Evolutionary conservation across 2,329 filamentous ascomycete species (phyloP), one percentile per base, ranked within the genome.

Genomic region (Ascosphaera acerosa): DNA sequence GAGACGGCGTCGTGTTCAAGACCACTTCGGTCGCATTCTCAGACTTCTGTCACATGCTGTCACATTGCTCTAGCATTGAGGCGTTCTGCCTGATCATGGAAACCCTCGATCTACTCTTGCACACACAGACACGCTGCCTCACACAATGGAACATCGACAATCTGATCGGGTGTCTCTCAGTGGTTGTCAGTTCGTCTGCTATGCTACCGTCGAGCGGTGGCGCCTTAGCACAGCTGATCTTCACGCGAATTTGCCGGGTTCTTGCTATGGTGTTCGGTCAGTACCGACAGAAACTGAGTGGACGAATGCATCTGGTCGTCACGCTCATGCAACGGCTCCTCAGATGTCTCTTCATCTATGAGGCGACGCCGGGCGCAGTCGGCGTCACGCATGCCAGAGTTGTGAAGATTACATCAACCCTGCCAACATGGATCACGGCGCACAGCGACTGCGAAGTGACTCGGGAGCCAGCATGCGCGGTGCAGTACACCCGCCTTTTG

Each of bases 261-360:
- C 49, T 62, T 33, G 59, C 58, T 6, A 46, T 57, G 0, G 45
- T 70, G 5, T 47, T 73, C 5, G 52, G 59, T n/a, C 53, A 68
- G 9, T 61, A 70, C 40, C 60, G 66, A 15, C 51, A 59, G 10
- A 62, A 64, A 26, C 50, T 72, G 6, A 61, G 62, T 20, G 66
- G 66, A 5, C 63, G 68, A 15, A 64, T 64, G 47, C 66, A 72
- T 40, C 50, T 72, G 7, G 47, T 72, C 10, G 47, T 69, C 4
- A 54, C 58, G 1, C 50, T 62, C 9, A 54, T 72, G 34, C 61
- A 68, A 40, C 48, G 48, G 9, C 54, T 72, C 2, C 46, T 71
- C 2, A 52, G 55, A 33, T 61, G 59, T 31, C 55, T 72, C 7
- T 70, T 70, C 45, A 53, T 52, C 4, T 58, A 54, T 10, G 53